These are phyloP conservation scores for Backusella westeae DNA, from an alignment of 192 early-diverging fungal species.

Conservation along the genomic window DNA sequence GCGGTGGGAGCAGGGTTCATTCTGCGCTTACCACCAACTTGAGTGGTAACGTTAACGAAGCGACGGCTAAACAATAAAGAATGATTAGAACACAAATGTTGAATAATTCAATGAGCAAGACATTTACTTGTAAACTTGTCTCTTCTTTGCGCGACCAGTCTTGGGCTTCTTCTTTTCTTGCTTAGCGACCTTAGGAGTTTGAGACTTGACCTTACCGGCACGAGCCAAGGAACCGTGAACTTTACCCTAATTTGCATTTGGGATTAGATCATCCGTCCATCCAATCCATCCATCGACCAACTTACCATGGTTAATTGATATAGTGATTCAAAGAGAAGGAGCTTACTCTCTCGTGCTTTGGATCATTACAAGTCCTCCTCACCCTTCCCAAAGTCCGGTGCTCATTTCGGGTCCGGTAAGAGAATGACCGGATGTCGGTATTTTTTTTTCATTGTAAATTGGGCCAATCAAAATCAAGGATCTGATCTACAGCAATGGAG, in stretches of 20 bases:
- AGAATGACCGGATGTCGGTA: not conserved
- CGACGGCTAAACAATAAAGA: constrained; percentile 56
- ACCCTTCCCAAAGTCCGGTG: not conserved
- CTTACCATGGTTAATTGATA: constrained; percentile 2
- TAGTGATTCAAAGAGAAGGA: constrained; percentile 2
- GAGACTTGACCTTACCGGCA: constrained; percentile 99
- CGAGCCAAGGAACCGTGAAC: constrained; percentile 99
- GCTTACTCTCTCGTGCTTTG: not conserved
- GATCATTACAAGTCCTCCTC: not conserved
- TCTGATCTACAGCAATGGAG: not conserved
- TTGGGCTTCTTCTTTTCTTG: constrained; percentile 96
- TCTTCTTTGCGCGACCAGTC: constrained; percentile 94
- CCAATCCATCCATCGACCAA: not conserved
- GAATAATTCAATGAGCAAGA: not conserved
- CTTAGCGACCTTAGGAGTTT: constrained; percentile 97
- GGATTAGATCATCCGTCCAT: not conserved
- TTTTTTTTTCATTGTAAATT: not conserved
- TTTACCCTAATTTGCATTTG: constrained; percentile 80
- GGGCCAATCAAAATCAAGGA: not conserved
- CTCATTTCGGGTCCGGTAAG: not conserved
- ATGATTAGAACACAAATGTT: not conserved
- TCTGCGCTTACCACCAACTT: constrained; percentile 88
- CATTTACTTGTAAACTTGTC: constrained; percentile 79
- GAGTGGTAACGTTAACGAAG: constrained; percentile 90
- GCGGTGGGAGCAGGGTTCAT: constrained; percentile 54